Evolutionary conservation across 108 stramenopile genomes (phyloP), one percentile per base, ranked within the genome.

Genomic region (Licmophora abbreviata): DNA sequence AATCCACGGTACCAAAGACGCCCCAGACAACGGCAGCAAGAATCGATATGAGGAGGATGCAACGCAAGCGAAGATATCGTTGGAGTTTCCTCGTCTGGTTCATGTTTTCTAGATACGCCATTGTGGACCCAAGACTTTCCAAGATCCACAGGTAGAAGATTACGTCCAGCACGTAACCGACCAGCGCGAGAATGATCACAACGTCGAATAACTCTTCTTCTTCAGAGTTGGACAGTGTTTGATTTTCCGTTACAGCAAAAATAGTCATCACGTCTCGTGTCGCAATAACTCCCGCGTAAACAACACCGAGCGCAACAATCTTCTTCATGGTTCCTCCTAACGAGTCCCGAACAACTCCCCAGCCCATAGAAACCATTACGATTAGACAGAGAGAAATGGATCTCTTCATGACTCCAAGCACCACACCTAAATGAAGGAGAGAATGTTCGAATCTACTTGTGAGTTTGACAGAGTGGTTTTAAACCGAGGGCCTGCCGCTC

Each of bases 71-170:
- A 15, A 92, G 69, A 56, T 85, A 92, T 42, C 85, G 67, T 44
- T 63, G 55, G 45, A 92, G 51, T 61, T 92, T 92, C 28, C 55
- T 58, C 29, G 60, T 68, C 50, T 92, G 84, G 29, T 78, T 83
- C 85, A 85, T 83, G 44, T 51, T 73, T 52, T 92, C 85, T 62
- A 92, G 58, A 49, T 88, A 83, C 48, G 83, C 68, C 90, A 92
- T 88, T 10, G 83, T 92, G 24, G 63, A 53, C 56, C 70, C 83
- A 38, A 92, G 41, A 11, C 83, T 76, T 55, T 88, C 81, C 48
- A 92, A 74, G 45, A 85, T 87, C 90, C 85, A 92, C 45, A 92
- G 44, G 59, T 81, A 78, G 51, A 85, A 92, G 7, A 68, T 71
- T 6, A 88, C 81, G 50, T 86, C 85, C 32, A 92, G 59, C 4